Base-by-base conservation (phyloP, 805 yeast genomes). In the Saturnispora zaruensis region DNA sequence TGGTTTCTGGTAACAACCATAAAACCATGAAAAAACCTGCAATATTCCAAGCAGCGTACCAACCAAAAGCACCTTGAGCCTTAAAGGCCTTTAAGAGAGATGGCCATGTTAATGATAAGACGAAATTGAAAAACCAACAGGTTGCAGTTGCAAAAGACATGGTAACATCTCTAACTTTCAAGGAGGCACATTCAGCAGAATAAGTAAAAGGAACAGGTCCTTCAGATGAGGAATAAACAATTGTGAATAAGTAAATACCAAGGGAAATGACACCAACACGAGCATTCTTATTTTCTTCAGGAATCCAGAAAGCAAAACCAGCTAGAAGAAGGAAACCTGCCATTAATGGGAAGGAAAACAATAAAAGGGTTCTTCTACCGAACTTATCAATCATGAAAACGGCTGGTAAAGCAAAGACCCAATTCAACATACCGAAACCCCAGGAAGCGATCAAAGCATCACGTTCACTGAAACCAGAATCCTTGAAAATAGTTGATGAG, bases 1-100 rank as follows among this genome's bases (percentile, higher is more conserved):
- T 81, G 49, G 95, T 87, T 68, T 85, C 91, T 59, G 81, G 80
- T 86, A 87, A 76, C 81, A 87, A 13, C 93, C 89, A 63, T 85
- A 87, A 3, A 53, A 87, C 80, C 57, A 75, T 74, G 73, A 86
- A 80, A 73, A 75, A 80, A 50, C 85, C 86, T 66, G 82, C 86
- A 67, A 83, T 71, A 63, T 81, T 66, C 51, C 79, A 73, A 59
- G 59, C 51, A 3, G 54, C 48, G 55, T 70, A 61, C 81, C 85
- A 55, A 80, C 83, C 66, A 84, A 73, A 65, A 77, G 95, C 95
- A 65, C 96, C 96, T 56, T 82, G 87, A 2, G 88, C 77, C 50
- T 77, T 79, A 68, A 87, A 82, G 0, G 83, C 81, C 44, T 67
- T 74, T 50, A 76, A 65, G 64, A 87, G 67, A 23, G 86, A 80